Conservation (phyloP, 2,329 filamentous ascomycete genomes). For the Torrubiella hemipterigena region DNA sequence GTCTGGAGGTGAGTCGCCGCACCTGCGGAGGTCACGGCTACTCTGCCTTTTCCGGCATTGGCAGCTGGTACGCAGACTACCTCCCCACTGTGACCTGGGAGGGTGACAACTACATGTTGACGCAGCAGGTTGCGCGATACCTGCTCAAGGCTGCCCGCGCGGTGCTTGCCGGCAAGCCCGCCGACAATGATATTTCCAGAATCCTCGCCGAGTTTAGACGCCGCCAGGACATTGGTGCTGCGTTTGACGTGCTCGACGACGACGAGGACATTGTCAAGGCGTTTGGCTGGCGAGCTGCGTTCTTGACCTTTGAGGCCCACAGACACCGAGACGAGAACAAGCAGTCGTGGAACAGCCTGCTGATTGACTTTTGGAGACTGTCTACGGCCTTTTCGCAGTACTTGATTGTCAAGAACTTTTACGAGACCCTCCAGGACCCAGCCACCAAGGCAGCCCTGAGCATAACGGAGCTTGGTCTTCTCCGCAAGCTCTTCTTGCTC, state of each 20-base stretch:
- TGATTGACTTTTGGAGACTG: slow-evolving; percentile 69
- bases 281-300: slow-evolving; percentile 64
- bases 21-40: slow-evolving; percentile 72
- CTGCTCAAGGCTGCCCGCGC: slow-evolving; percentile 64
- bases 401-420: slow-evolving; percentile 66
- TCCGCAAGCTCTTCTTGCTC: slow-evolving; percentile 74
- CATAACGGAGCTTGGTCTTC: slow-evolving; percentile 24
- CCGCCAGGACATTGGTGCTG: slow-evolving; percentile 57
- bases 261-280: slow-evolving; percentile 61
- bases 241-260: slow-evolving; percentile 60
- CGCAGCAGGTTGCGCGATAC: slow-evolving; percentile 67
- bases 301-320: slow-evolving; percentile 63
- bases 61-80: slow-evolving; percentile 63
- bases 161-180: slow-evolving; percentile 50
- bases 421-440: slow-evolving; percentile 28
- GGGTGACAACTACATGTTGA: slow-evolving; percentile 75
- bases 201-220: slow-evolving; percentile 54
- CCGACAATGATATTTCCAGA: slow-evolving; percentile 50
- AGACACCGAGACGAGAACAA: slow-evolving; percentile 65
- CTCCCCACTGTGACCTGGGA: slow-evolving; percentile 61
- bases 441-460: slow-evolving; percentile 42
- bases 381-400: slow-evolving; percentile 67
- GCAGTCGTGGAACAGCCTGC: slow-evolving; percentile 64
- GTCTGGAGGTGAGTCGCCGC: slow-evolving; percentile 61
- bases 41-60: slow-evolving; percentile 64